Base-by-base conservation (phyloP, 805 yeast species). In the Yarrowia divulgata region DNA sequence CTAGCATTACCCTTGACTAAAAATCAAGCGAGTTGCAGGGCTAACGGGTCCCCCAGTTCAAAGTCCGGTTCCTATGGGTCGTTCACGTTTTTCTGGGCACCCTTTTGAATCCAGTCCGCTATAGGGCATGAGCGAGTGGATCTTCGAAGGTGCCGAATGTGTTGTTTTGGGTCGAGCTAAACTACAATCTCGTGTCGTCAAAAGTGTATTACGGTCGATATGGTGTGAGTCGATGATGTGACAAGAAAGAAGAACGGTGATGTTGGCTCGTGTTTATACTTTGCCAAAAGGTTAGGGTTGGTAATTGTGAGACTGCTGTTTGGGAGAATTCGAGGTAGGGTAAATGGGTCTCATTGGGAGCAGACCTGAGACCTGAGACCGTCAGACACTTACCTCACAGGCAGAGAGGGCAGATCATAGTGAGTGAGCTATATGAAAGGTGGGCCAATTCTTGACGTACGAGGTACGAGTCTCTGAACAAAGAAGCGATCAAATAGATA, bases 51-150 rank as follows among this genome's bases (percentile, higher is more conserved):
- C 68, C 57, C 68, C 68, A 63, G 68, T 37, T 23, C 8, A 39
- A 37, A 60, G 29, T 23, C 68, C 39, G 68, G 68, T 63, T 63
- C 57, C 68, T 63, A 63, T 63, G 57, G 68, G 68, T 37, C 57
- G 68, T 48, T 48, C 68, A 48, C 57, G 18, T 63, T 48, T 39
- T 54, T 71, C 71, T 71, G n/a, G 73, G 73, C 72, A 71, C 64
- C 68, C 55, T 69, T 71, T 71, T 71, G 73, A 71, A 71, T 70
- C 73, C 71, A 37, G 69, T 43, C 39, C 71, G 62, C 71, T 67
- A 64, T 50, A 48, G 70, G 29, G 64, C 29, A 49, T 18, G 54
- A 67, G 70, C 71, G 66, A 66, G 66, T 29, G 72, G 72, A 70
- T 70, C 73, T 71, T 71, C 73, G 73, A 71, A 50, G 69, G 68